A percentile compares a stretch with the other conserved stretches of the same genome.
Evolutionary conservation across 306 rosid species (phyloP).

Genomic region (Cicer yamashitae): DNA sequence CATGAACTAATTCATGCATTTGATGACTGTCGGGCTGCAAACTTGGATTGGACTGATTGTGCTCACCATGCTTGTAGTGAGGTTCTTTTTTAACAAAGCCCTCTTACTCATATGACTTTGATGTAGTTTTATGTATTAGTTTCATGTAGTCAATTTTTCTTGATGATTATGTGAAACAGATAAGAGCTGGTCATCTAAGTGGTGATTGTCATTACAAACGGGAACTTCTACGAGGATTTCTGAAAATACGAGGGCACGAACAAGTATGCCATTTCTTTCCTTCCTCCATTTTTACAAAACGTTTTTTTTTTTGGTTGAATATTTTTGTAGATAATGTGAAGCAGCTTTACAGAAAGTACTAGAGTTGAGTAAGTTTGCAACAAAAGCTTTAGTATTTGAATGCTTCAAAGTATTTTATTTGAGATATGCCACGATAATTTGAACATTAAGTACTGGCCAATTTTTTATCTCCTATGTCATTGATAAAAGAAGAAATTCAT

Average conservation of each 20-base stretch:
- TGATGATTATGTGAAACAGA: slow-evolving; percentile 55
- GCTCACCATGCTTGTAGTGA: slow-evolving; percentile 98
- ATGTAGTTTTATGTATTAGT: background rate
- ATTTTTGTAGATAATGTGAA: slow-evolving; percentile 7
- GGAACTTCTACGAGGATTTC: slow-evolving; percentile 70
- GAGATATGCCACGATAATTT: slow-evolving; percentile 9
- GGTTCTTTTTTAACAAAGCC: slow-evolving; percentile 48
- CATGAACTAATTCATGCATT: slow-evolving; percentile 93
- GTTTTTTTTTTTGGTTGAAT: slow-evolving; percentile 25
- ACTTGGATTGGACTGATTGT: slow-evolving; percentile 82
- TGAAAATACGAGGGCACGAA: slow-evolving; percentile 77
- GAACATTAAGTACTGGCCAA: slow-evolving; percentile 6
- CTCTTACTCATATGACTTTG: slow-evolving; percentile 1
- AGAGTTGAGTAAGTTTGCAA: slow-evolving; percentile 5
- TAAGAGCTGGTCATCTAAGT: slow-evolving; percentile 88
- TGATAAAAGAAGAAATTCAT: slow-evolving; percentile 1
- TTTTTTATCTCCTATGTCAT: background rate
- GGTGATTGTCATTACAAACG: slow-evolving; percentile 95
- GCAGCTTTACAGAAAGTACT: background rate
- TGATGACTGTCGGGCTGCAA: slow-evolving; percentile 83
- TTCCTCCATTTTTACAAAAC: background rate
- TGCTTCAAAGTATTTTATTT: background rate
- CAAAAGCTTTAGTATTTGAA: background rate
- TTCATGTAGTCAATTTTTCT: slow-evolving; percentile 1
- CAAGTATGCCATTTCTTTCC: slow-evolving; percentile 59